phyloP scores from a whole-genome alignment of 164 flowering plant species.

The Chimonanthus salicifolius region DNA sequence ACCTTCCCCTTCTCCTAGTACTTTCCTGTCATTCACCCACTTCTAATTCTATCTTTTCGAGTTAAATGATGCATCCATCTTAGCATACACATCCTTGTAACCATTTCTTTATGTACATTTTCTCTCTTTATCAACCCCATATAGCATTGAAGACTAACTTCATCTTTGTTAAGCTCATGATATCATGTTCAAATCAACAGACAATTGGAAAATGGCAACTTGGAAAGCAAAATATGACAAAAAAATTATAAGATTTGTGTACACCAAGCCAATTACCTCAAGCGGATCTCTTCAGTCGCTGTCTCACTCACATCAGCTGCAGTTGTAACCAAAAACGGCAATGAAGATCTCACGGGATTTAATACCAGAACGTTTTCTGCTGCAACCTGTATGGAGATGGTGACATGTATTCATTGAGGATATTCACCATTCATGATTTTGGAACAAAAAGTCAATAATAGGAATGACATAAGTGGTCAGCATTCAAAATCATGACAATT shows the following conservation, averaged over 20 bases:
- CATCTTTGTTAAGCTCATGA: no score
- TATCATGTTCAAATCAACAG: neutral
- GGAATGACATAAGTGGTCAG: neutral
- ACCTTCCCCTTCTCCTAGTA: no score
- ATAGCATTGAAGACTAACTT: neutral
- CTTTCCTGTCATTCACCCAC: no score
- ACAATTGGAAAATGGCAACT: neutral
- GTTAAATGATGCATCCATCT: no score
- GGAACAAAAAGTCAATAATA: neutral
- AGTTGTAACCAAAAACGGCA: conserved; percentile 86
- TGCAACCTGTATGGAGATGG: conserved; percentile 47
- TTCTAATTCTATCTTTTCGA: no score
- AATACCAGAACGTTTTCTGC: conserved; percentile 75
- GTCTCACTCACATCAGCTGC: conserved; percentile 73
- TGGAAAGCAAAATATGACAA: neutral
- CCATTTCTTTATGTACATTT: no score
- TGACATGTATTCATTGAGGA: neutral
- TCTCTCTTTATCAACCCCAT: neutral
- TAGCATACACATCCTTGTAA: no score
- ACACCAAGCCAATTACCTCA: conserved; percentile 43
- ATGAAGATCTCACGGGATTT: conserved; percentile 65
- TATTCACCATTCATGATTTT: neutral
- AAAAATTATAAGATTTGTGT: neutral
- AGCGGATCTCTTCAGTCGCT: conserved; percentile 74
- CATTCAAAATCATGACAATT: neutral